phyloP scores from a whole-genome alignment of 148 eudicot genomes.

The Polygonum aviculare region DNA sequence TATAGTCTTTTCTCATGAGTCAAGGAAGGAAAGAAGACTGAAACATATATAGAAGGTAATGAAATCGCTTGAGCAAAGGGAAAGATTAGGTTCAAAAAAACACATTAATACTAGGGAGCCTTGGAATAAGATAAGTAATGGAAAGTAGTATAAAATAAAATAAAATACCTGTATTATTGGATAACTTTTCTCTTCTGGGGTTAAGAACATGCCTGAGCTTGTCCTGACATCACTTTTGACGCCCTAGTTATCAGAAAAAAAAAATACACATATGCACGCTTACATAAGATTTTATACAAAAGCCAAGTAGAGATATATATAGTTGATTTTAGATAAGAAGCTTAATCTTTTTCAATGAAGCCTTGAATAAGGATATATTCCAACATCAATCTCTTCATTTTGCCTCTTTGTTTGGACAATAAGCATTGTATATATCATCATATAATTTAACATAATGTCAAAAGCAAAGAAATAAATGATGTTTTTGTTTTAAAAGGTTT shows the following conservation, averaged over 20 bases:
- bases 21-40: not conserved
- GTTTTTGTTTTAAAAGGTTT: not conserved
- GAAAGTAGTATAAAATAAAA: not conserved
- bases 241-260: constrained; percentile 34
- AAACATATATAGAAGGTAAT: not conserved
- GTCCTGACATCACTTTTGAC: constrained; percentile 80
- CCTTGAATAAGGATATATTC: not conserved
- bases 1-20: not conserved
- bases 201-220: constrained; percentile 95
- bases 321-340: not conserved
- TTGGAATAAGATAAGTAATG: not conserved
- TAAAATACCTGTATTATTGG: constrained; percentile 65
- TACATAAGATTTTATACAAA: not conserved
- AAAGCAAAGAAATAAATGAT: not conserved
- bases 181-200: constrained; percentile 51
- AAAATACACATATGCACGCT: too few species aligned
- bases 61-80: not conserved
- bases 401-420: too few species aligned
- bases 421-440: too few species aligned
- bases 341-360: not conserved
- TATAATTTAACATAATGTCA: not conserved
- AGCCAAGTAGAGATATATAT: not conserved
- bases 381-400: too few species aligned
- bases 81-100: not conserved
- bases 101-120: not conserved